Evolutionary conservation across 768 basidiomycete genomes (phyloP), one percentile per base, ranked within the genome.

Genomic region (Lanmaoa rubissima): DNA sequence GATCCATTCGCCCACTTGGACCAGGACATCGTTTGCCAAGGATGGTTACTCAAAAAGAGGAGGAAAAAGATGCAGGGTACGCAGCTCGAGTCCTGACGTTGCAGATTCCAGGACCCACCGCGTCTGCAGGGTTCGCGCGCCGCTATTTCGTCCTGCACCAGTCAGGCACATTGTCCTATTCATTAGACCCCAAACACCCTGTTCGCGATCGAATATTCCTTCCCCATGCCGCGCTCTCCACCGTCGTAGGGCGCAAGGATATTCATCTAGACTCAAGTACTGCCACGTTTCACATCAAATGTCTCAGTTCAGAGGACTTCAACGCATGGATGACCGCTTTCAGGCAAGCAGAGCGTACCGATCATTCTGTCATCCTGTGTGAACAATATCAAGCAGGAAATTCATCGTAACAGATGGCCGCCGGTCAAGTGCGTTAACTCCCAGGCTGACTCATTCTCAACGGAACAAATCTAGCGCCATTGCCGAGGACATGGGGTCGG

Each of bases 11-110:
- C 58, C 51, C 40, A 26, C 40, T 47, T 55, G 31, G 52, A 49
- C 26, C 58, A 69, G 26, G 64, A 62, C 32, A 66, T 84, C 48
- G 60, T 88, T 5, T 78, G 74, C 49, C 79, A 89, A 63, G 91
- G 91, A 74, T 93, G 90, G 90, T 74, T 92, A 6, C 77, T 93
- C 58, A 93, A 93, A 76, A 94, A 94, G 74, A 78, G 91, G 62
- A 77, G 91, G 61, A 92, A 90, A 79, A 90, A 83, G 75, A 86
- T 92, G 87, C 92, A 93, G 77, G 91, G 91, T 86, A 62, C 48
- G 72, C 54, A 53, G 39, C 40, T 45, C 36, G 9, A 34, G 35
- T 53, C 32, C 49, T 11, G 21, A 38, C 40, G 4, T 11, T 12
- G 4, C 55, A 52, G 21, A 24, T 49, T 26, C 39, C 14, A 48